Conservation (phyloP, 805 yeast genomes). For the Kazachstania taianensis region DNA sequence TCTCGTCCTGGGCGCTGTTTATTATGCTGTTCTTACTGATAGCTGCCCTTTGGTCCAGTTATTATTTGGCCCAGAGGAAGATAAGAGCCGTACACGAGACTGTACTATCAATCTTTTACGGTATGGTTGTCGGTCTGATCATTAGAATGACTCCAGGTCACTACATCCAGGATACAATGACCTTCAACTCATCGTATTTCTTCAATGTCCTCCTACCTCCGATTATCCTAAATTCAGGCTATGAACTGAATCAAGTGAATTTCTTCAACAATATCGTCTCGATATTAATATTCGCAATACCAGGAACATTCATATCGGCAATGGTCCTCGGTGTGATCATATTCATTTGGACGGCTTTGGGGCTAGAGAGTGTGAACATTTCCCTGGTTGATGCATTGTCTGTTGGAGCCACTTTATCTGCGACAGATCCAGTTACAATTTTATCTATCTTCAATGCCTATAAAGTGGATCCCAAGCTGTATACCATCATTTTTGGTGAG, state of each 20-base stretch:
- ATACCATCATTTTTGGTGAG: slow-evolving; percentile 96
- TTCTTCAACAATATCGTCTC: slow-evolving; percentile 88
- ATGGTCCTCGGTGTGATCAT: slow-evolving; percentile 81
- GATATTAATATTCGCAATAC: slow-evolving; percentile 87
- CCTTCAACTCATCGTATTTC: slow-evolving; percentile 88
- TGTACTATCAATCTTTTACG: slow-evolving; percentile 88
- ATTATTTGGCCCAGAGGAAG: slow-evolving; percentile 79
- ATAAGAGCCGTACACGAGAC: slow-evolving; percentile 97
- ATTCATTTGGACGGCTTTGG: slow-evolving; percentile 83
- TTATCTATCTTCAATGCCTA: slow-evolving; percentile 93
- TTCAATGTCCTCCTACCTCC: slow-evolving; percentile 93
- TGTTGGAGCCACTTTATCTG: slow-evolving; percentile 94
- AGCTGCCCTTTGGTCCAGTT: slow-evolving; percentile 90
- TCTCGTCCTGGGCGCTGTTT: slow-evolving; percentile 94
- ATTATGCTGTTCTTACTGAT: slow-evolving; percentile 72
- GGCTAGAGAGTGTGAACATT: slow-evolving; percentile 76
- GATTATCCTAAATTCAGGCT: slow-evolving; percentile 90
- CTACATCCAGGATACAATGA: slow-evolving; percentile 92
- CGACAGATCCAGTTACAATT: slow-evolving; percentile 97
- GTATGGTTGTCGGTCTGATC: slow-evolving; percentile 89
- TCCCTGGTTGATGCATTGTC: slow-evolving; percentile 96
- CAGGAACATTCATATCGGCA: slow-evolving; percentile 91
- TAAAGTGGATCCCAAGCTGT: slow-evolving; percentile 94
- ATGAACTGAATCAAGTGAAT: slow-evolving; percentile 91
- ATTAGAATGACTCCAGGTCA: slow-evolving; percentile 92